phyloP scores from a whole-genome alignment of 768 basidiomycete genomes.

The Tylopilus plumbeoviolaceoides region DNA sequence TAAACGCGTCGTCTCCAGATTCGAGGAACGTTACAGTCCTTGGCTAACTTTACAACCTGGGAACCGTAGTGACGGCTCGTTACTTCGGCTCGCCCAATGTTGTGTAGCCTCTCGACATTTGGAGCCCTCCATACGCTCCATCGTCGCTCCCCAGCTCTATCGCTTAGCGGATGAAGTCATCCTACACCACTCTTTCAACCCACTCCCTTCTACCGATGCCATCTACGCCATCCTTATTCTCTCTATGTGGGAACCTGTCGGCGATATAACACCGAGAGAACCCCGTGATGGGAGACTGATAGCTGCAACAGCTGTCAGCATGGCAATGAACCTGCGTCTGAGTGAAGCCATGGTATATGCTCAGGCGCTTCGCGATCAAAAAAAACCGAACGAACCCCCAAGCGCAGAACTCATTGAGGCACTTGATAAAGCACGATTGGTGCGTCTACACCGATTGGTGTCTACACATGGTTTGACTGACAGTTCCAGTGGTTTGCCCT shows the following conservation, averaged over 20 bases:
- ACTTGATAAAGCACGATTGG: conserved; percentile 36
- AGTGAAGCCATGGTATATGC: conserved; percentile 34
- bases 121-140: conserved; percentile 31
- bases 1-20: conserved; percentile 26
- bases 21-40: conserved; percentile 40
- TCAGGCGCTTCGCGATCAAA: conserved; percentile 27
- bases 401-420: conserved; percentile 31
- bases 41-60: conserved; percentile 40
- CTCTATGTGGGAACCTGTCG: conserved; percentile 43
- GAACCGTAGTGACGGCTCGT: conserved; percentile 26
- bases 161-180: conserved; percentile 39
- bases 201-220: conserved; percentile 38
- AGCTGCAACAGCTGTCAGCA: conserved; percentile 40
- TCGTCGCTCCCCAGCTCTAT: conserved; percentile 38
- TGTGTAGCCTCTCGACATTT: conserved; percentile 44
- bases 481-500: conserved; percentile 37
- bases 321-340: conserved; percentile 44
- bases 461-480: conserved; percentile 13
- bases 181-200: conserved; percentile 38
- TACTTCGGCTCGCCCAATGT: conserved; percentile 44
- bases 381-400: conserved; percentile 25
- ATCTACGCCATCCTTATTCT: conserved; percentile 41
- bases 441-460: conserved; percentile 18
- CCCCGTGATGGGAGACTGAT: conserved; percentile 39
- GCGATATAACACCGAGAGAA: conserved; percentile 26